Evolutionary conservation across 2,329 filamentous ascomycete genomes (phyloP), one percentile per base, ranked within the genome.

Genomic region (Microascus cirrosus): DNA sequence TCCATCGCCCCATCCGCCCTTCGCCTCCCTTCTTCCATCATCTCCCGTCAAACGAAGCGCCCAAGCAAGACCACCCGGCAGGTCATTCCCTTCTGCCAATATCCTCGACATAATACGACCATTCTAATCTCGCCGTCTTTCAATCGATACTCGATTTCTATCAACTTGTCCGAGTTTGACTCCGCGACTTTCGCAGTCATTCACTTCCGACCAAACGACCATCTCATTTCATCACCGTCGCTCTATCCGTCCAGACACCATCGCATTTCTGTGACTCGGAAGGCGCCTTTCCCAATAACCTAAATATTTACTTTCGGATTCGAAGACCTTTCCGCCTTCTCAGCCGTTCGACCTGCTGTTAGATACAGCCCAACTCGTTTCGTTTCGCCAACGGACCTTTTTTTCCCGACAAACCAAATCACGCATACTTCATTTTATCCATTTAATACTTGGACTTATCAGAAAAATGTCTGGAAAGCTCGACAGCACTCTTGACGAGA

Each of bases 401-500:
- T 39, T n/a, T 34, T 54, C 52, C n/a, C 28, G 28, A 32, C 28
- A 32, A 35, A 39, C 20, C 53, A 54, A 35, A 61, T 39, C 59
- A 60, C 61, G 22, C 45, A 62, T 56, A 60, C 62, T 62, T 60
- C 59, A 60, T 58, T 60, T 62, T 52, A 58, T 54, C 58, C 58
- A 60, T 61, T 58, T 64, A 59, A 62, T 56, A 61, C 61, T 22
- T 24, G 45, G 73, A 62, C 60, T 63, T 59, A 22, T 60, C 62
- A 62, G 68, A 74, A 87, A 66, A 65, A 95, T 96, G 91, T 90
- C 90, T 79, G 87, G 84, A 78, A 96, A 96, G 79, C 88, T 99
- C 70, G 91, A 96, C 74, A 87, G 95, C 79, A 92, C 91, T 78
- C 89, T 99, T 65, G 94, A 97, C 73, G 91, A 96, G 77, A 96